These are phyloP conservation scores for Aspergillaceae sp. DNA, from an alignment of 2,329 filamentous ascomycete species.

Conservation along the genomic window DNA sequence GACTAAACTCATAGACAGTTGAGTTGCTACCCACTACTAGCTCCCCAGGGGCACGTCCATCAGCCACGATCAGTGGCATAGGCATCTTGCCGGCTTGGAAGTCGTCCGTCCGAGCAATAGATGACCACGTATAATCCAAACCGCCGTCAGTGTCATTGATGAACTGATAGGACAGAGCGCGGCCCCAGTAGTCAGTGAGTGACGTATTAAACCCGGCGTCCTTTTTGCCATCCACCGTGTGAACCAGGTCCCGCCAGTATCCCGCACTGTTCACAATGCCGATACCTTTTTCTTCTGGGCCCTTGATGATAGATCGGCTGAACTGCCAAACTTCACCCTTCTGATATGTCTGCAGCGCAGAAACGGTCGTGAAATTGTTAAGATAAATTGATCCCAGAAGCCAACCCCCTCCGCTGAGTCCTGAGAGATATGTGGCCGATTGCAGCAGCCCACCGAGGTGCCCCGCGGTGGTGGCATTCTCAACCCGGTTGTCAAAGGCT, in stretches of 20 bases:
- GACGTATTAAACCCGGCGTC: constrained; percentile 59
- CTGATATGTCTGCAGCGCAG: constrained; percentile 41
- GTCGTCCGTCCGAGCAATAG: constrained; percentile 55
- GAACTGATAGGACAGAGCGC: constrained; percentile 77
- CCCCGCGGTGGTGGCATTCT: constrained; percentile 51
- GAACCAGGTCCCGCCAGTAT: constrained; percentile 54
- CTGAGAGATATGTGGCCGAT: constrained; percentile 69
- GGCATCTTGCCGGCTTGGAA: constrained; percentile 58
- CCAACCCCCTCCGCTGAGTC: constrained; percentile 77
- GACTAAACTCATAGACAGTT: constrained; percentile 69
- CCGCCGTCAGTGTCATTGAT: constrained; percentile 69
- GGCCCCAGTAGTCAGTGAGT: constrained; percentile 81
- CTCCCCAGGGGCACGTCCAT: constrained; percentile 57
- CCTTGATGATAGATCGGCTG: constrained; percentile 52
- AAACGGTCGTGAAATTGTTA: constrained; percentile 67
- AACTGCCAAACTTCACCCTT: constrained; percentile 53
- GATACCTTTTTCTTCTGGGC: constrained; percentile 42
- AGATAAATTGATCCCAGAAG: constrained; percentile 70
- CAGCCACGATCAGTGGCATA: constrained; percentile 64
- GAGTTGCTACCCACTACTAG: constrained; percentile 53
- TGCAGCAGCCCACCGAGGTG: constrained; percentile 76
- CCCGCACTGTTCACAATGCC: constrained; percentile 38
- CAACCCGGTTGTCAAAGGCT: constrained; percentile 68
- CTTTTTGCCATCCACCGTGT: constrained; percentile 53
- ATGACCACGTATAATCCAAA: constrained; percentile 71